These are phyloP conservation scores for Epichloe hybrida DNA, from an alignment of 2,329 filamentous ascomycete genomes.

Conservation along the genomic window DNA sequence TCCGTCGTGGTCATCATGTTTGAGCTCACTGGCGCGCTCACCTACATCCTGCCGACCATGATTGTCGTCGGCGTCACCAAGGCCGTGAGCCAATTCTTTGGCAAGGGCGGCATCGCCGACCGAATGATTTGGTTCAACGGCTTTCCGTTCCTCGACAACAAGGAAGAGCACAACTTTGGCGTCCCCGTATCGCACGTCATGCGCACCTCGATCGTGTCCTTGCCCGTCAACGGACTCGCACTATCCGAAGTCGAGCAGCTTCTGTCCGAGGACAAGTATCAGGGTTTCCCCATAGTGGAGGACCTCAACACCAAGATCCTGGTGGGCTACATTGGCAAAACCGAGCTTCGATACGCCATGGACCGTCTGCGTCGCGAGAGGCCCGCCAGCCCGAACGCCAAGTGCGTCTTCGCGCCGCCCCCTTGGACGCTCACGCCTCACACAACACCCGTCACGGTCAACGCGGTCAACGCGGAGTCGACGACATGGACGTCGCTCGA, in stretches of 20 bases:
- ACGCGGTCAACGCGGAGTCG: constrained; percentile 43
- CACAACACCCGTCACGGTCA: constrained; percentile 38
- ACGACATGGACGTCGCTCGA: constrained; percentile 51
- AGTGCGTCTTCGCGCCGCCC: constrained; percentile 57
- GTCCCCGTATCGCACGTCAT: constrained; percentile 87
- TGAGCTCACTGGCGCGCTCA: constrained; percentile 90
- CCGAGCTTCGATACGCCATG: constrained; percentile 82
- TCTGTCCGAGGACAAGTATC: constrained; percentile 65
- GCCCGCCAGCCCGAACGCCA: constrained; percentile 51
- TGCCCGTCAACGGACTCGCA: constrained; percentile 62
- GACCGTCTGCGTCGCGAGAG: constrained; percentile 62
- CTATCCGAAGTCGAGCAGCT: constrained; percentile 66
- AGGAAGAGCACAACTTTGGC: constrained; percentile 93
- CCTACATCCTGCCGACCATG: constrained; percentile 96
- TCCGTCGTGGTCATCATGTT: constrained; percentile 99
- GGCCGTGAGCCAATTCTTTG: constrained; percentile 76
- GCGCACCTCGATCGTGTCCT: constrained; percentile 59
- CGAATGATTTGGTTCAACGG: constrained; percentile 99
- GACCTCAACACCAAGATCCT: constrained; percentile 56
- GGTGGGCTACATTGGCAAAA: constrained; percentile 83
- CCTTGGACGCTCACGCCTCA: constrained; percentile 14
- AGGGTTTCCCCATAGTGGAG: constrained; percentile 87
- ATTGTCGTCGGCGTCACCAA: constrained; percentile 97
- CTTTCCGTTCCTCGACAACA: constrained; percentile 92
- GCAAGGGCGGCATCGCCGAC: constrained; percentile 94